Base-by-base conservation (phyloP, 2,329 filamentous ascomycete species). In the Cryphonectria nitschkei region DNA sequence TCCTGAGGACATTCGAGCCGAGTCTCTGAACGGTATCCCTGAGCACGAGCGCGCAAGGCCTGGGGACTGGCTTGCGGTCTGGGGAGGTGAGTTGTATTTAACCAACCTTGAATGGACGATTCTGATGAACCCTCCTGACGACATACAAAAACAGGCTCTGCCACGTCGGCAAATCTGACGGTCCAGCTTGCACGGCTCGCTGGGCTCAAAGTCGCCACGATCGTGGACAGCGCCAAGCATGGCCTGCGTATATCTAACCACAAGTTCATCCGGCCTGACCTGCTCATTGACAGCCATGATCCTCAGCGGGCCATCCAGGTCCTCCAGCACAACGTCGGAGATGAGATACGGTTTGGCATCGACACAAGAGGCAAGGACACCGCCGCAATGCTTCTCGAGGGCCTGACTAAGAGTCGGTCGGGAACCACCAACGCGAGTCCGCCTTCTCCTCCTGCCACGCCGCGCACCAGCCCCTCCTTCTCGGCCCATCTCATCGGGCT, bases 21-120 rank as follows among this genome's bases (percentile, higher is more conserved):
- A 94, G 77, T 90, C 89, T 69, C 83, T 92, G n/a, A 77, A 84
- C 0, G 84, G 85, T 0, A 87, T 91, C 7, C 74, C 77, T 0
- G 76, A 81, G 0, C 75, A 78, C 0, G 89, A 92, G 73, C 82
- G 89, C 11, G 86, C 89, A 0, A 82, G 82, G 58, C 75, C 80
- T 0, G 91, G 90, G 0, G 92, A 94, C 72, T 94, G 90, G 87
- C 80, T 94, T 54, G 89, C 88, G 1, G 88, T 94, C 63, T 94
- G 92, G 92, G 92, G 92, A 70, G 92, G 88, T 84, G 74, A 76
- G 82, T 74, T 34, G 5, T 9, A 3, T 46, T 16, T 16, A 13
- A 43, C 41, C 41, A 14, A 43, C 6, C 37, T 11, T 39, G 37
- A 50, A n/a, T 14, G 29, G 14, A 54, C 19, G 34, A 41, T 11